Conservation (phyloP, 192 early-diverging fungal genomes). For the Podila epigama region DNA sequence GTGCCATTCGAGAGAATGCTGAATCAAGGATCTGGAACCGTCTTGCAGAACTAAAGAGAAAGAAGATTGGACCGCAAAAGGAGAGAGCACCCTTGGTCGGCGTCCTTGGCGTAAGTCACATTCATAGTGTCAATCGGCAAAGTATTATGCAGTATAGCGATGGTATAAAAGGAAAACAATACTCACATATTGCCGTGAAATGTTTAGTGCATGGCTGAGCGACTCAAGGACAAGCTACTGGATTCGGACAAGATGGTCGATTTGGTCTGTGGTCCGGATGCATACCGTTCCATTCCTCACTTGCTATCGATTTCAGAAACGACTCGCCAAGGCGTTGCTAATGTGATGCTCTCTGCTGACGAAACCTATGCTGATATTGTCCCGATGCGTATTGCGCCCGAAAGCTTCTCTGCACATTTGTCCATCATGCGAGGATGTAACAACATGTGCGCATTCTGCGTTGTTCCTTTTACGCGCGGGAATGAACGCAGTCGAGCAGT, state of each 20-base stretch:
- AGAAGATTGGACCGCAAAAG: conserved; percentile 59
- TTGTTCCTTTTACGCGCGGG: conserved; percentile 80
- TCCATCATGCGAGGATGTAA: conserved; percentile 85
- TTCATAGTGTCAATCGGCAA: background rate
- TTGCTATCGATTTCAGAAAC: conserved; percentile 70
- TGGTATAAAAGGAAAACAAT: too few species aligned
- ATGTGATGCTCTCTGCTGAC: conserved; percentile 82
- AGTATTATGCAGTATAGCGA: background rate
- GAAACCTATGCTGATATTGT: conserved; percentile 84
- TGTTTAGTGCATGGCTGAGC: conserved; percentile 81
- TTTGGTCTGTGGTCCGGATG: conserved; percentile 81
- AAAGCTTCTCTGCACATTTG: conserved; percentile 73
- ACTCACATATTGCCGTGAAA: too few species aligned
- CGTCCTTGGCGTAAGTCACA: conserved; percentile 65
- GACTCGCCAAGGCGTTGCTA: conserved; percentile 74
- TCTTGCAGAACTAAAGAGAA: conserved; percentile 61
- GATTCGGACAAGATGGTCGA: conserved; percentile 75
- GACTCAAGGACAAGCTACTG: conserved; percentile 73
- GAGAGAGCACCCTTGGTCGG: conserved; percentile 72
- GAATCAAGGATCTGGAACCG: conserved; percentile 78
- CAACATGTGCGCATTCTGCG: conserved; percentile 85
- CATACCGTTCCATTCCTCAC: conserved; percentile 76
- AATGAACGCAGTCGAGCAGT: conserved; percentile 76
- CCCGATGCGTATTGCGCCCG: conserved; percentile 69
- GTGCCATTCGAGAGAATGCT: conserved; percentile 81